Base-by-base conservation (phyloP, 768 basidiomycete species). In the Pleurotus djamor region DNA sequence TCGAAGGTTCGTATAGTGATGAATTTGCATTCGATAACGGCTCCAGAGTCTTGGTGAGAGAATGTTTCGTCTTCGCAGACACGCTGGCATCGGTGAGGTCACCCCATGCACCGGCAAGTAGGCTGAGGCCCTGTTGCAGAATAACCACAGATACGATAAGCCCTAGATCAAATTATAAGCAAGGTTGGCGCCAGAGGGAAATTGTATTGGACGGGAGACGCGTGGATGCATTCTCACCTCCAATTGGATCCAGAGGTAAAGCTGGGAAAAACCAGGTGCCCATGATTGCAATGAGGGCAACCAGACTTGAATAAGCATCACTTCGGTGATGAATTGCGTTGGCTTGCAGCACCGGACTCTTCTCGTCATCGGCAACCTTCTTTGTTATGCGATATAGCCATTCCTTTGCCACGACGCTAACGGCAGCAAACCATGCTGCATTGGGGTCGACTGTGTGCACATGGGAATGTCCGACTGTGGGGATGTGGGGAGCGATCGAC, bases 291-390 rank as follows among this genome's bases (percentile, higher is more conserved):
- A 90, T 82, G 58, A 98, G 83, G 9, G 96, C 94, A 57, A 99
- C 94, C 51, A 89, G 65, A 65, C 94, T 96, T 3, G 94, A 95
- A 68, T 95, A 94, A 5, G 94, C 94, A 71, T 99, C 97, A 63
- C 92, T 95, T n/a, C 97, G 84, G 74, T 99, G 97, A 71, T 98
- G 96, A 58, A 95, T 82, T 5, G 96, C 97, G 70, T 98, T 99
- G n/a, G 97, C 97, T 16, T 89, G 77, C 55, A 99, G 74, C 0
- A 99, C 97, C 4, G 93, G 92, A 67, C 91, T 93, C 66, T 87
- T 87, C 72, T 98, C 95, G 65, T 93, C 85, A 59, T 92, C 86
- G 9, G 96, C 97, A 34, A 99, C 96, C 57, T 82, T 84, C 68
- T 90, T 91, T 49, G 95, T 98, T 48, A 88, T 76, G 45, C 95